Evolutionary conservation across 768 basidiomycete genomes (phyloP), one percentile per base, ranked within the genome.

Genomic region (Candolleomyces efflorescens): DNA sequence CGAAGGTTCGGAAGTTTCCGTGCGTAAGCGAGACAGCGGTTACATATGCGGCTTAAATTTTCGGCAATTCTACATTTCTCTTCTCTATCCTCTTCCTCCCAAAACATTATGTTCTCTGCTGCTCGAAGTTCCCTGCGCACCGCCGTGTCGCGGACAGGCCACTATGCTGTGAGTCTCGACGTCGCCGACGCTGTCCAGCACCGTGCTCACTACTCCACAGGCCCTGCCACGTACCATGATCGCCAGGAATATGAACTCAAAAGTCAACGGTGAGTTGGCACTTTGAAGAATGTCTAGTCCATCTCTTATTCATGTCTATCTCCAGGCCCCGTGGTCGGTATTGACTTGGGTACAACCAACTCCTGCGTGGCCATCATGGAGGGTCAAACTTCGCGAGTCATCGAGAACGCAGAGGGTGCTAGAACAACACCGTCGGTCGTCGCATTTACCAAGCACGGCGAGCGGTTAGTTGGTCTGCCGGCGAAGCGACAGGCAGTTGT

Each of bases 341-440:
- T 98, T 78, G 95, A 98, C 78, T 80, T 98, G 79, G 95, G 94
- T 41, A 93, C 91, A 39, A 93, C 92, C 27, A 92, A 92, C 73
- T 94, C 92, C 50, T 94, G 91, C 72, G 92, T 94, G 58, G 86
- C 90, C 50, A 82, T 97, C 60, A 97, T 96, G 92, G 95, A 98
- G 78, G 95, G 93, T 64, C 87, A 96, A 78, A 89, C 87, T 37
- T 84, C 95, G 51, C 89, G 92, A 63, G 96, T 98, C 62, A 89
- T 99, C 64, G 97, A 98, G 77, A 98, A 98, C 78, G 79, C 95
- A 5, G 96, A 98, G 78, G 96, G 97, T 79, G 91, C 90, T 57
- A 87, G 97, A 64, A 98, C 97, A 61, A 99, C 97, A 15, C 97
- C 97, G 2, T 99, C 97, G 39, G 94, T 98, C 56, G 93, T 98